Conservation (phyloP, 192 early-diverging fungal genomes). For the Coemansia sp. region DNA sequence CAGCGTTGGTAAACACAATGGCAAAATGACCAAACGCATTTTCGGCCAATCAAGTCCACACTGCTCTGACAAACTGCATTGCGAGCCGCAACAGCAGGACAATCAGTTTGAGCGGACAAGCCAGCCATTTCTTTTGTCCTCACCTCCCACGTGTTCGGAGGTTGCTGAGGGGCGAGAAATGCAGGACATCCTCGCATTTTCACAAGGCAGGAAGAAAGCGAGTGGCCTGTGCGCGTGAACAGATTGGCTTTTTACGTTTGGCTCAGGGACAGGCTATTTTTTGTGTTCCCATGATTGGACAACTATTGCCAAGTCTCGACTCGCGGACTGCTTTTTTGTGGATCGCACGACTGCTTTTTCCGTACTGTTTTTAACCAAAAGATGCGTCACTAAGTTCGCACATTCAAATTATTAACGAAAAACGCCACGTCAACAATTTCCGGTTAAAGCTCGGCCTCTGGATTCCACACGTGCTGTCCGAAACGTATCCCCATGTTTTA, state of each 20-base stretch:
- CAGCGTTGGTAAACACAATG: neutral
- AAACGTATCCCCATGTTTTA: neutral
- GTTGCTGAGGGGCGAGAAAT: neutral
- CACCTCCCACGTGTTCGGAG: neutral
- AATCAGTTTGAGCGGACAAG: neutral
- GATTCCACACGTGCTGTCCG: neutral
- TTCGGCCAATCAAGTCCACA: neutral
- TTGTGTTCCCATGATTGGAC: neutral
- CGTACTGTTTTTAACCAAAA: neutral
- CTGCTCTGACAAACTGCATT: neutral
- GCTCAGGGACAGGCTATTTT: neutral
- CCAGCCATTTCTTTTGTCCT: neutral
- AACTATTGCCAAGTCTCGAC: neutral
- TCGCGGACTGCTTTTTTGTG: neutral
- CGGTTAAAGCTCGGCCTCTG: neutral
- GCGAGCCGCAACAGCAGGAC: neutral
- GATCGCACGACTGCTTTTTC: neutral
- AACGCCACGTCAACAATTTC: constrained; percentile 25
- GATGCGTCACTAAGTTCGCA: neutral
- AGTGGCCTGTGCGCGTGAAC: constrained; percentile 5
- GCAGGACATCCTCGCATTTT: neutral
- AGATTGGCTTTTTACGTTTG: constrained; percentile 4
- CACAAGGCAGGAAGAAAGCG: neutral
- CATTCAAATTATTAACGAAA: neutral
- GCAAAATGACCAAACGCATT: neutral